These are phyloP conservation scores for Cokeromyces recurvatus DNA, from an alignment of 371 early-diverging fungal species.

Conservation along the genomic window DNA sequence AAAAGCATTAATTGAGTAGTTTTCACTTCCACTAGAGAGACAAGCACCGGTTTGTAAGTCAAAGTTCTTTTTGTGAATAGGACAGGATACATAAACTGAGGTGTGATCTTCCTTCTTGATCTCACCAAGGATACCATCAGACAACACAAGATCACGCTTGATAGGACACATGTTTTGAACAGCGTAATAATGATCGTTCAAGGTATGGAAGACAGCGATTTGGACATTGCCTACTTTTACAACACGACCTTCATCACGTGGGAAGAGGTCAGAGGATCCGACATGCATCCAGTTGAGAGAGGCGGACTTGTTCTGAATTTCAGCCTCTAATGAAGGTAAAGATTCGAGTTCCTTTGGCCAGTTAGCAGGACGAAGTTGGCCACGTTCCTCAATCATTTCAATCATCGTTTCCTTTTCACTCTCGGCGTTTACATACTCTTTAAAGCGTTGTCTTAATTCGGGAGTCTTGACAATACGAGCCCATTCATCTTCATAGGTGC, in stretches of 20 bases:
- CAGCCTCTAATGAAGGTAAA: conserved; percentile 22
- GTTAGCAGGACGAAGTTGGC: conserved; percentile 58
- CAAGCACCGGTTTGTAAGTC: too few species aligned
- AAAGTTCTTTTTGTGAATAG: conserved; percentile 71
- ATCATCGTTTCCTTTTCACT: conserved; percentile 32
- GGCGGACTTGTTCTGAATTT: conserved; percentile 13
- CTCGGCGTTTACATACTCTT: conserved; percentile 58
- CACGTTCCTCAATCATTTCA: conserved; percentile 57
- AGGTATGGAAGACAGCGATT: conserved; percentile 53
- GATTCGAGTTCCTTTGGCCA: conserved; percentile 41
- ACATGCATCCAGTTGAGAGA: conserved; percentile 21
- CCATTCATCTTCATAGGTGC: conserved; percentile 65
- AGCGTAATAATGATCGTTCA: conserved; percentile 51
- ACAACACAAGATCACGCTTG: conserved; percentile 64
- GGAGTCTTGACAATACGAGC: conserved; percentile 55
- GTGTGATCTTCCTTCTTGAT: conserved; percentile 18
- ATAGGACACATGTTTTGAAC: conserved; percentile 75
- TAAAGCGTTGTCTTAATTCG: conserved; percentile 45
- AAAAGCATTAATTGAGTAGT: too few species aligned
- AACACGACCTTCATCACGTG: conserved; percentile 46
- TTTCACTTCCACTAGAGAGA: too few species aligned
- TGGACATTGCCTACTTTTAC: conserved; percentile 57
- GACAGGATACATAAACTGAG: conserved; percentile 58
- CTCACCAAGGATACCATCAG: conserved; percentile 53
- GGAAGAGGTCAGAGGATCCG: conserved; percentile 34